Percentiles rank a stretch among this genome's conserved stretches.
These are phyloP conservation scores for Moesziomyces antarcticus DNA, from an alignment of 1,284 basidiomycete species.

Conservation along the genomic window DNA sequence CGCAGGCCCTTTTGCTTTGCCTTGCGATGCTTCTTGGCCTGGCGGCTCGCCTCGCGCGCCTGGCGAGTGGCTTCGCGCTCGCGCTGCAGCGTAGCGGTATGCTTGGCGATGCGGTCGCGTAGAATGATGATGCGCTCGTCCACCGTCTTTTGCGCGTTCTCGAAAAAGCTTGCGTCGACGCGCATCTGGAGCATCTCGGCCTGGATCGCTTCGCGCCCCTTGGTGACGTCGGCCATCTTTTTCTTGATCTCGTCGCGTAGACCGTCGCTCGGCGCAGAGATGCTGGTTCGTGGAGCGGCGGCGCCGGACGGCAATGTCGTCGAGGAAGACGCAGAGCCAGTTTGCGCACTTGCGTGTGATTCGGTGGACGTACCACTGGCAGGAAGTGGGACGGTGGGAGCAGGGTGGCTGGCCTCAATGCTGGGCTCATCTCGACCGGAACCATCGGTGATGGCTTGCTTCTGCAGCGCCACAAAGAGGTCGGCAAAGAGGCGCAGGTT, in stretches of 20 bases:
- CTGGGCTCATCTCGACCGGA: slow-evolving; percentile 9
- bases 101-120: slow-evolving; percentile 38
- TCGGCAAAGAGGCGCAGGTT: slow-evolving; percentile 45
- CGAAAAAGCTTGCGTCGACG: slow-evolving; percentile 48
- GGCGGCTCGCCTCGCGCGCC: slow-evolving; percentile 31
- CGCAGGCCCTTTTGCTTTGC: slow-evolving; percentile 30
- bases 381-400: background rate
- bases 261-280: slow-evolving; percentile 22
- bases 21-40: slow-evolving; percentile 40
- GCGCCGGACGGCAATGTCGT: background rate
- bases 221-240: slow-evolving; percentile 37
- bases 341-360: too few species aligned
- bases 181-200: slow-evolving; percentile 49
- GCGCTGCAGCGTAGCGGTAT: slow-evolving; percentile 24
- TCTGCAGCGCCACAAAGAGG: slow-evolving; percentile 48
- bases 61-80: slow-evolving; percentile 43
- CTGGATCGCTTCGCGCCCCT: slow-evolving; percentile 36
- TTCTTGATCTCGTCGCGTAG: slow-evolving; percentile 42
- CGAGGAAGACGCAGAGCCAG: background rate
- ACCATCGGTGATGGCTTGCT: slow-evolving; percentile 35
- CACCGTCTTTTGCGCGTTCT: slow-evolving; percentile 46
- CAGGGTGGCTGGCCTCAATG: background rate
- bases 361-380: too few species aligned
- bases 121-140: slow-evolving; percentile 42
- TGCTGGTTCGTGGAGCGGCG: slow-evolving; percentile 1